These are phyloP conservation scores for Talaromyces funiculosus DNA, from an alignment of 2,329 filamentous ascomycete genomes.

Conservation along the genomic window DNA sequence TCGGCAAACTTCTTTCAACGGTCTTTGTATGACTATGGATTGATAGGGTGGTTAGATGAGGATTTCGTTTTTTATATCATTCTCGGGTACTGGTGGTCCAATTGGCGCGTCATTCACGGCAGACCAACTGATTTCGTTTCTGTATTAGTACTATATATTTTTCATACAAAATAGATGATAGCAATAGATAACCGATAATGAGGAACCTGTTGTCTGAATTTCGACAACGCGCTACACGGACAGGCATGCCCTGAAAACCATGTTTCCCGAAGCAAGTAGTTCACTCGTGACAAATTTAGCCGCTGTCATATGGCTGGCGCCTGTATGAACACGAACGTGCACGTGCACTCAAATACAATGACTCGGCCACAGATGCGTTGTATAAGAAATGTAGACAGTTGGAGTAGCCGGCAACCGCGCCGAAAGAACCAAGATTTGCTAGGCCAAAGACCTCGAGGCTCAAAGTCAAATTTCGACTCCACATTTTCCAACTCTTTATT, in stretches of 20 bases:
- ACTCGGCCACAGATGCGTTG: not conserved
- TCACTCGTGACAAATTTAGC: not conserved
- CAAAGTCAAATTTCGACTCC: constrained; percentile 2
- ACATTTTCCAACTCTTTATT: not conserved
- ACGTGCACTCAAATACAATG: not conserved
- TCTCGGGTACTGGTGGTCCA: not conserved
- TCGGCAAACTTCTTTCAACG: constrained; percentile 56
- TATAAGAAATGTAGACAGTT: not conserved
- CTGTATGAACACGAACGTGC: not conserved
- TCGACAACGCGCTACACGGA: not conserved
- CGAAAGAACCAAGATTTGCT: not conserved
- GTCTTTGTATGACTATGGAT: constrained; percentile 6
- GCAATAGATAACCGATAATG: not conserved
- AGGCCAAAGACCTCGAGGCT: not conserved
- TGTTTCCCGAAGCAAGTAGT: not conserved
- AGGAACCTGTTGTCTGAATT: not conserved
- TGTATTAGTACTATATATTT: not conserved
- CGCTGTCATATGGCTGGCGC: not conserved
- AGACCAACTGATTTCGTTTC: not conserved
- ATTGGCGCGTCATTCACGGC: too few species aligned
- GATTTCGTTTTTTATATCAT: not conserved
- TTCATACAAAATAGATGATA: not conserved
- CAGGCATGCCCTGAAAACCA: not conserved
- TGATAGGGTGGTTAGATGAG: not conserved
- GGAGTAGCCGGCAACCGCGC: not conserved